Evolutionary conservation across 129 eudicot genomes (phyloP).

Genomic region (Sambucus nigra): DNA sequence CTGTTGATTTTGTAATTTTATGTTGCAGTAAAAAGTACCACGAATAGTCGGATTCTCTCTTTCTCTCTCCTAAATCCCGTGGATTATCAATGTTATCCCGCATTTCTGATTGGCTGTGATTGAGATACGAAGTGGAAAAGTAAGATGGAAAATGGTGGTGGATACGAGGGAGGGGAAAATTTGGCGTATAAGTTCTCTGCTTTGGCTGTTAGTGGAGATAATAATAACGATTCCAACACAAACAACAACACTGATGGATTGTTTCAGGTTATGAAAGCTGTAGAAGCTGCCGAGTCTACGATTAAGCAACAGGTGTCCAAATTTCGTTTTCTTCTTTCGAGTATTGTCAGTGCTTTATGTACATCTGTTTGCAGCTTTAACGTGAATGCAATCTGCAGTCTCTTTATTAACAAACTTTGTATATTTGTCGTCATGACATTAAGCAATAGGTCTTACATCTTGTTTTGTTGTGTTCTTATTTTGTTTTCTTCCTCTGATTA

Average conservation of each 20-base stretch:
- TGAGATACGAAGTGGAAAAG: background rate
- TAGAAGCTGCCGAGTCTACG: conserved; percentile 91
- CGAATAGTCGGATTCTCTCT: background rate
- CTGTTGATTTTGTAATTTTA: too few species aligned
- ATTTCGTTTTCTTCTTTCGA: background rate
- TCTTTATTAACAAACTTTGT: too few species aligned
- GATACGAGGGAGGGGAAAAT: conserved; percentile 32
- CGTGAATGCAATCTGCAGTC: background rate
- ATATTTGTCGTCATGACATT: too few species aligned
- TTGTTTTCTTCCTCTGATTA: background rate
- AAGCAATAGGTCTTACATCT: too few species aligned
- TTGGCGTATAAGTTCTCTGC: conserved; percentile 34
- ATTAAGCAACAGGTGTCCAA: conserved; percentile 68
- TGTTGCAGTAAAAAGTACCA: background rate
- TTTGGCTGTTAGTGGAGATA: conserved; percentile 25
- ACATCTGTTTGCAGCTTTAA: background rate
- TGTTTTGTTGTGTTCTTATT: too few species aligned
- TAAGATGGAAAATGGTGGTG: conserved; percentile 54
- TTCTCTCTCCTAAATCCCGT: background rate
- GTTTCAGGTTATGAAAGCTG: conserved; percentile 90
- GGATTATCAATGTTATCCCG: background rate
- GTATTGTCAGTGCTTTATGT: too few species aligned
- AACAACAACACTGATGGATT: conserved; percentile 41
- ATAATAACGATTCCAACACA: conserved; percentile 4
- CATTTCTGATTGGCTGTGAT: background rate